Evolutionary conservation across 352 stramenopile genomes (phyloP).

Genomic region (Pythium sukuiense): DNA sequence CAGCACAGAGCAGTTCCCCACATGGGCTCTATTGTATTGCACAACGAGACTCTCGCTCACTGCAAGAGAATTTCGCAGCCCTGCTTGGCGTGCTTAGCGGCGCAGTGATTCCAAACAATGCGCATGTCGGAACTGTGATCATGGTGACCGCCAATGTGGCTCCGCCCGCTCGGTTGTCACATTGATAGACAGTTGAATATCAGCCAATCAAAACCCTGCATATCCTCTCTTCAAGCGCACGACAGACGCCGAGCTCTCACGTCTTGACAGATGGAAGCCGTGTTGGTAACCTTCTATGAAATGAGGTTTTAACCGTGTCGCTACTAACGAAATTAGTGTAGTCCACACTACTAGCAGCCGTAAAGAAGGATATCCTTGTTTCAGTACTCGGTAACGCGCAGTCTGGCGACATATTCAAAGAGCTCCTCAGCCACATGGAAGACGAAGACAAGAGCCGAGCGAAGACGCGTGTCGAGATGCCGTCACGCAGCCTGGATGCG

Average conservation of each 20-base stretch:
- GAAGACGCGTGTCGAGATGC: constrained; percentile 24
- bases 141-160: background rate
- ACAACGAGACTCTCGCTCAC: too few relatives aligned
- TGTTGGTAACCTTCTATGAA: background rate
- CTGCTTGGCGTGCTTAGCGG: too few relatives aligned
- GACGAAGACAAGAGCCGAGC: constrained; percentile 17
- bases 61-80: too few relatives aligned
- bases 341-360: background rate
- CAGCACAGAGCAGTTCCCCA: too few relatives aligned
- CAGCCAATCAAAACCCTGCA: background rate
- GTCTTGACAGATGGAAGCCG: constrained; percentile 7
- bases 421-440: constrained; percentile 12
- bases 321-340: background rate
- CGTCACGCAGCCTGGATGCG: constrained; percentile 24
- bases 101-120: too few relatives aligned
- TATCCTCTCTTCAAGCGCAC: constrained; percentile 1
- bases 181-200: constrained; percentile 4
- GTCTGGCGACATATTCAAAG: constrained; percentile 3
- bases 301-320: constrained; percentile 2
- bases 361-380: background rate
- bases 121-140: background rate
- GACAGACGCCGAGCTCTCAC: constrained; percentile 1
- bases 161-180: constrained; percentile 5
- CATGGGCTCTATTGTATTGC: too few relatives aligned
- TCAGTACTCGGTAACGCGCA: background rate